Evolutionary conservation across 495 filamentous ascomycete genomes (phyloP).

Genomic region (Penicillium robsamsonii): DNA sequence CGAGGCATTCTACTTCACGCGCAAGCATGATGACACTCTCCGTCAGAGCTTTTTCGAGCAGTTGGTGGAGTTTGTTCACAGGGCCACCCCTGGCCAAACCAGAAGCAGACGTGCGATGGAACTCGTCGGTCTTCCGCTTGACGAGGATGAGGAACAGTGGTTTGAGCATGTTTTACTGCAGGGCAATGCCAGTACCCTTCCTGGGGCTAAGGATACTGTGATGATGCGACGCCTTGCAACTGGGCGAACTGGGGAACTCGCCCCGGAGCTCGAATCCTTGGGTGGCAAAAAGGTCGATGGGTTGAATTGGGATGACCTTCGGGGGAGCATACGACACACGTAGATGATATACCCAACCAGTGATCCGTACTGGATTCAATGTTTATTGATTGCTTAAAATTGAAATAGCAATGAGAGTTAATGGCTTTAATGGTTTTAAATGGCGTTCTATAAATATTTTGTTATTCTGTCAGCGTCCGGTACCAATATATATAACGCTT

Average conservation of each 20-base stretch:
- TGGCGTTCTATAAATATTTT: neutral
- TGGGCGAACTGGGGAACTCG: constrained; percentile 43
- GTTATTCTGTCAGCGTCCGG: neutral
- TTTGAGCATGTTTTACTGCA: constrained; percentile 61
- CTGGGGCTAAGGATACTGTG: constrained; percentile 64
- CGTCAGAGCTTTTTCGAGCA: constrained; percentile 63
- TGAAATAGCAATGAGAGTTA: constrained; percentile 7
- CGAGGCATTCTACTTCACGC: constrained; percentile 72
- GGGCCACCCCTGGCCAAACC: constrained; percentile 40
- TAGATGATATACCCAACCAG: constrained; percentile 23
- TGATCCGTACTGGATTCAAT: constrained; percentile 10
- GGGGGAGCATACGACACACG: constrained; percentile 37
- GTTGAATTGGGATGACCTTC: constrained; percentile 52
- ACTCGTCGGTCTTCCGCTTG: constrained; percentile 67
- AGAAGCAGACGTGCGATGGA: constrained; percentile 60
- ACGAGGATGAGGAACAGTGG: constrained; percentile 67
- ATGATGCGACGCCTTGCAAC: constrained; percentile 64
- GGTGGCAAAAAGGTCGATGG: constrained; percentile 51
- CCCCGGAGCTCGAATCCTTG: constrained; percentile 38
- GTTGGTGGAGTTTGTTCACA: constrained; percentile 63
- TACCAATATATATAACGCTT: neutral
- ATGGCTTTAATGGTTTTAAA: neutral
- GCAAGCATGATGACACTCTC: constrained; percentile 57
- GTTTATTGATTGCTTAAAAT: constrained; percentile 5
- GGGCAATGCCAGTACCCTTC: constrained; percentile 59